phyloP scores from a whole-genome alignment of 192 early-diverging fungal species.

The Phlyctochytrium planicorne region DNA sequence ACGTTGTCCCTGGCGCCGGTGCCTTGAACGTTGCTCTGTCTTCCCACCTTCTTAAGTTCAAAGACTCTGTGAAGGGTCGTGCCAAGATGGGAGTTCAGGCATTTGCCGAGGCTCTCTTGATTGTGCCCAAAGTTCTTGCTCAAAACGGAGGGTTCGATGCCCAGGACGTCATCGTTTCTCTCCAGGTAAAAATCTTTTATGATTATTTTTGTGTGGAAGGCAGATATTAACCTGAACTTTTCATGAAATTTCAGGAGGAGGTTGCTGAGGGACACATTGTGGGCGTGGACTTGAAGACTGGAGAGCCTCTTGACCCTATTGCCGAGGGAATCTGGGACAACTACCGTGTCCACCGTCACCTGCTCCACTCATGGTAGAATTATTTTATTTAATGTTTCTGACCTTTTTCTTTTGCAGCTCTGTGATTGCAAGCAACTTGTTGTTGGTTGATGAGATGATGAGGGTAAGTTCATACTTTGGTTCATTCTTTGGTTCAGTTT shows the following conservation, averaged over 20 bases:
- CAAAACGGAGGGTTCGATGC: constrained; percentile 95
- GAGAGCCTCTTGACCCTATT: constrained; percentile 89
- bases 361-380: constrained; percentile 87
- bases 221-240: no score
- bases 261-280: constrained; percentile 86
- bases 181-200: constrained; percentile 57
- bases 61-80: constrained; percentile 85
- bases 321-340: constrained; percentile 98
- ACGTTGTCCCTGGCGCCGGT: constrained; percentile 89
- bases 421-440: constrained; percentile 96
- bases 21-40: constrained; percentile 93
- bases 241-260: constrained; percentile 82
- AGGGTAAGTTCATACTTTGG: constrained; percentile 46
- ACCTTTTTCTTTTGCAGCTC: constrained; percentile 47
- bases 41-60: constrained; percentile 82
- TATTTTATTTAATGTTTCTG: constrained; percentile 4
- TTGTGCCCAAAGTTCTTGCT: constrained; percentile 96
- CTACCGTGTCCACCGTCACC: constrained; percentile 93
- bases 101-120: constrained; percentile 92
- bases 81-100: constrained; percentile 96
- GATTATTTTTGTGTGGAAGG: not conserved
- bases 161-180: constrained; percentile 90
- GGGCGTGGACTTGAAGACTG: constrained; percentile 90
- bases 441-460: constrained; percentile 99
- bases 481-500: not conserved